Evolutionary conservation across 352 stramenopile species (phyloP).

Genomic region (Phytopythium vexans): DNA sequence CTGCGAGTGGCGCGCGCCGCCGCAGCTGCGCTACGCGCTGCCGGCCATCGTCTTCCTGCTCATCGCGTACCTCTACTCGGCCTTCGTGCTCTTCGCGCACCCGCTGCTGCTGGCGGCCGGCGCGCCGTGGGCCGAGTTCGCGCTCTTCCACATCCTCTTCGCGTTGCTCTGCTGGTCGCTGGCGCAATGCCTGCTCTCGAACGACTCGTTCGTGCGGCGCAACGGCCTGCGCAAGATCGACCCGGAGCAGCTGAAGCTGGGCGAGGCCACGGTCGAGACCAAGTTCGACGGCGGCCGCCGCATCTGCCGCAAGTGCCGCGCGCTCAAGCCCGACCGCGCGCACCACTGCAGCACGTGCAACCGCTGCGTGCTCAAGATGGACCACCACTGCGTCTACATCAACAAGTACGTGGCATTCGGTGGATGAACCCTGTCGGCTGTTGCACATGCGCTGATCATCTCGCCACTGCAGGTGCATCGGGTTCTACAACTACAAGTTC

Average conservation of each 20-base stretch:
- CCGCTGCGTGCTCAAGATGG: constrained; percentile 85
- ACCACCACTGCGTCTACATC: constrained; percentile 88
- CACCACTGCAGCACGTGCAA: constrained; percentile 81
- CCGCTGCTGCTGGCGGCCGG: constrained; percentile 27
- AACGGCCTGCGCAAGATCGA: constrained; percentile 24
- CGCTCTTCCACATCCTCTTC: constrained; percentile 53
- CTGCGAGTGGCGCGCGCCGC: constrained; percentile 55
- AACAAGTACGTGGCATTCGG: constrained; percentile 66
- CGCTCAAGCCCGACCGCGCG: constrained; percentile 71
- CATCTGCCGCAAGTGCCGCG: constrained; percentile 74
- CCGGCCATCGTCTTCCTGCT: constrained; percentile 41
- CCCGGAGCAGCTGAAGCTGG: constrained; percentile 2
- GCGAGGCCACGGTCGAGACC: constrained; percentile 34
- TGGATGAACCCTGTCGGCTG: background rate
- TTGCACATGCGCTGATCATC: background rate
- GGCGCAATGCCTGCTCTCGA: constrained; percentile 46
- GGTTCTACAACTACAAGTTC: constrained; percentile 90
- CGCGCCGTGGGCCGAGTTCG: constrained; percentile 31
- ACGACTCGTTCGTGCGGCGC: constrained; percentile 49
- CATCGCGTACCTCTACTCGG: constrained; percentile 63
- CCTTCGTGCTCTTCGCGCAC: constrained; percentile 58
- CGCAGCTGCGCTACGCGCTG: constrained; percentile 52
- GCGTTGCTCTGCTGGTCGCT: constrained; percentile 58
- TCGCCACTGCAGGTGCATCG: constrained; percentile 60
- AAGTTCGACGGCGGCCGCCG: constrained; percentile 71